Percentiles rank a stretch among this genome's conserved stretches.
Evolutionary conservation across 176 grass and related monocot genomes (phyloP).

Genomic region (Zea luxurians): DNA sequence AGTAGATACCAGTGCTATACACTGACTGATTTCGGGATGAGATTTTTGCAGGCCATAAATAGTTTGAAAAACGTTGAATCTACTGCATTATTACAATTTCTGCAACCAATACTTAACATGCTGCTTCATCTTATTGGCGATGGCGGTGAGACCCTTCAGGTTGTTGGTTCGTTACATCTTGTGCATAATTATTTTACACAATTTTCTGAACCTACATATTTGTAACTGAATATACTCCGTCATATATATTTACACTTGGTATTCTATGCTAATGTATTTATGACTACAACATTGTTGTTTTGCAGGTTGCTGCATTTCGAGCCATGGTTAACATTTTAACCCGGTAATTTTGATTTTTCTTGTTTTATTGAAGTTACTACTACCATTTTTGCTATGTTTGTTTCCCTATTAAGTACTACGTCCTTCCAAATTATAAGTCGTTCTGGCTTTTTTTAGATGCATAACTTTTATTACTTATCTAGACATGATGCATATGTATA

Average conservation of each 20-base stretch:
- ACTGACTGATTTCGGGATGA: slow-evolving; percentile 13
- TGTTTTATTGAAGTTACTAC: slow-evolving; percentile 32
- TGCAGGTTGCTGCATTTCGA: slow-evolving; percentile 95
- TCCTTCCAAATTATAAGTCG: not conserved
- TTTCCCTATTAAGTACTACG: slow-evolving; percentile 32
- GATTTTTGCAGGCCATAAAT: slow-evolving; percentile 85
- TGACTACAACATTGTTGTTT: slow-evolving; percentile 4
- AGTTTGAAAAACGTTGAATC: slow-evolving; percentile 99
- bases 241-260: slow-evolving; percentile 28
- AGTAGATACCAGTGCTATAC: slow-evolving; percentile 8
- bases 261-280: slow-evolving; percentile 18
- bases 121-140: slow-evolving; percentile 98
- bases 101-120: slow-evolving; percentile 98
- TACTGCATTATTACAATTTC: slow-evolving; percentile 81
- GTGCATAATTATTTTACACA: slow-evolving; percentile 18
- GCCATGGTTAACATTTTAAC: slow-evolving; percentile 99
- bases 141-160: slow-evolving; percentile 99
- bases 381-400: slow-evolving; percentile 16
- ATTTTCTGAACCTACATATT: slow-evolving; percentile 14
- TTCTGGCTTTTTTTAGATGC: not conserved
- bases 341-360: slow-evolving; percentile 49
- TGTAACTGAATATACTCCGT: slow-evolving; percentile 9
- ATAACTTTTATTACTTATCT: not conserved
- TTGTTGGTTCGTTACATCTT: slow-evolving; percentile 45
- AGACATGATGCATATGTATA: too few relatives aligned